Conservation (phyloP, 768 basidiomycete genomes). For the Nidularia sp. region DNA sequence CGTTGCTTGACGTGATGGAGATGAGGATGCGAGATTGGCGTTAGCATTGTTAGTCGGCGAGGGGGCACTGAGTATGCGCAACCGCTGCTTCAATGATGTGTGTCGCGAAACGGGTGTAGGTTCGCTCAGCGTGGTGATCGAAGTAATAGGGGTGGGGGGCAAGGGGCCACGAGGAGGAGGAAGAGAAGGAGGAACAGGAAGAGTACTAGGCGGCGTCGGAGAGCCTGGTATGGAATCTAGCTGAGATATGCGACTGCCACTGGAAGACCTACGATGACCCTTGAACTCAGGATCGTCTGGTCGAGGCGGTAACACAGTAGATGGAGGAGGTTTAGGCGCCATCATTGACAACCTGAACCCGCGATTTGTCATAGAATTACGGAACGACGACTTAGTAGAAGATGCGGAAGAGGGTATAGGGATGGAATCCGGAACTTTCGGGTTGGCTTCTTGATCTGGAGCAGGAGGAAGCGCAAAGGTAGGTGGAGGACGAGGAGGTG, state of each 20-base stretch:
- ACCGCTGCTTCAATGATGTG: slow-evolving; percentile 54
- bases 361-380: slow-evolving; percentile 55
- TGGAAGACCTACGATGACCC: slow-evolving; percentile 31
- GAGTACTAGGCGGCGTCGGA: slow-evolving; percentile 34
- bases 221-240: slow-evolving; percentile 42
- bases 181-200: slow-evolving; percentile 22
- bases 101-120: slow-evolving; percentile 19
- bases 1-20: slow-evolving; percentile 5
- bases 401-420: slow-evolving; percentile 9
- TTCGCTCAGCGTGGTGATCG: slow-evolving; percentile 10
- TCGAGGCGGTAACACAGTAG: slow-evolving; percentile 55
- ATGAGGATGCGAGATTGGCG: background rate
- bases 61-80: slow-evolving; percentile 31
- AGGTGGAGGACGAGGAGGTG: slow-evolving; percentile 73
- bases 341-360: slow-evolving; percentile 54
- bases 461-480: slow-evolving; percentile 68
- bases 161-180: slow-evolving; percentile 43
- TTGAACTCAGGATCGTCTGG: slow-evolving; percentile 51
- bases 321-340: slow-evolving; percentile 64
- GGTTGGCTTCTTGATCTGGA: slow-evolving; percentile 34
- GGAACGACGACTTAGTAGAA: slow-evolving; percentile 37
- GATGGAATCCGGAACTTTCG: slow-evolving; percentile 15
- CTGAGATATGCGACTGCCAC: slow-evolving; percentile 17
- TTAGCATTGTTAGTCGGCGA: background rate
- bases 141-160: slow-evolving; percentile 26